These are phyloP conservation scores for Kitagawia praeruptora DNA, from an alignment of 129 eudicot genomes.

Conservation along the genomic window DNA sequence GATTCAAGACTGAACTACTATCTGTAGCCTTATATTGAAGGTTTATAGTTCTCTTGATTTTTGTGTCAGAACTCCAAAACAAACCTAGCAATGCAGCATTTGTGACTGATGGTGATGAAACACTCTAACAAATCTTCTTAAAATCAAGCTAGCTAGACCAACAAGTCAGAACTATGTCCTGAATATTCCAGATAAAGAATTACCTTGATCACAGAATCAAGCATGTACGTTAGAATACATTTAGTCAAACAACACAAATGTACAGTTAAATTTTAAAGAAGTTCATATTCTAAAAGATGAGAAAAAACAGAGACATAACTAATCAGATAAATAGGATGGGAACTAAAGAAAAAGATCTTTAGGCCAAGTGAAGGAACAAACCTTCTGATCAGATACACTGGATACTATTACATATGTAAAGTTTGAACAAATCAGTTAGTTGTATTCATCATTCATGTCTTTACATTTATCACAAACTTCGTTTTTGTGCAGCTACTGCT, in stretches of 20 bases:
- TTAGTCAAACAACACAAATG: background rate
- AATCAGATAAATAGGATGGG: background rate
- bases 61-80: background rate
- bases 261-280: background rate
- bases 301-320: background rate
- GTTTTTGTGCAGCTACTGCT: background rate
- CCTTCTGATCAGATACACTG: slow-evolving; percentile 38
- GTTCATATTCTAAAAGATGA: background rate
- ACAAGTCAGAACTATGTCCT: background rate
- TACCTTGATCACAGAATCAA: background rate
- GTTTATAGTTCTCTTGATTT: background rate
- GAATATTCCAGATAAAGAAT: background rate
- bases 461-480: background rate
- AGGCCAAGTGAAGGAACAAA: slow-evolving; percentile 14
- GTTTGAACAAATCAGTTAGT: background rate
- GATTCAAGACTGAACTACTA: background rate
- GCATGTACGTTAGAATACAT: background rate
- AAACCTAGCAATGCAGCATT: background rate
- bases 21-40: background rate
- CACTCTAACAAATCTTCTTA: background rate
- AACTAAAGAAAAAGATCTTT: background rate
- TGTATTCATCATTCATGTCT: background rate
- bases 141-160: background rate
- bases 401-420: slow-evolving; percentile 3
- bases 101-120: background rate